Evolutionary conservation across 2,329 filamentous ascomycete species (phyloP).

Genomic region (Scedosporium apiospermum): DNA sequence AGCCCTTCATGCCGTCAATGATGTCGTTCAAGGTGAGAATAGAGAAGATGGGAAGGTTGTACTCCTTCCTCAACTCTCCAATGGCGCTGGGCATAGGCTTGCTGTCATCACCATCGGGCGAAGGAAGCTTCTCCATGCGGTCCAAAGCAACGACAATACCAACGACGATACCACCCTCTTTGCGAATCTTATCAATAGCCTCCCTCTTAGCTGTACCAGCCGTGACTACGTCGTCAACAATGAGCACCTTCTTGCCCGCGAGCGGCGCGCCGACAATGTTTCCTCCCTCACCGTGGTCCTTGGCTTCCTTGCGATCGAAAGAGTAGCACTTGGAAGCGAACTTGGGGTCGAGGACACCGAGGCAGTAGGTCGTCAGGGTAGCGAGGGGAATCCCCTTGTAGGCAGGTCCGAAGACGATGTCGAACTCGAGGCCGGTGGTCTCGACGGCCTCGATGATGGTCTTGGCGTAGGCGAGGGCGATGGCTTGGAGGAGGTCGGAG

Average conservation of each 20-base stretch:
- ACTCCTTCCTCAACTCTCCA: slow-evolving; percentile 75
- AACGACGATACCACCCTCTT: slow-evolving; percentile 73
- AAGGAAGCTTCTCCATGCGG: slow-evolving; percentile 71
- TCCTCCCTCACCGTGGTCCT: slow-evolving; percentile 91
- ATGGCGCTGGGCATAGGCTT: slow-evolving; percentile 70
- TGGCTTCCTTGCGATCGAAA: slow-evolving; percentile 94
- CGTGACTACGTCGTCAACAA: slow-evolving; percentile 95
- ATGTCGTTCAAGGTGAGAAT: slow-evolving; percentile 83
- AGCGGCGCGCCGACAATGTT: slow-evolving; percentile 82
- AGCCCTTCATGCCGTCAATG: slow-evolving; percentile 55
- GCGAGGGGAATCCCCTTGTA: slow-evolving; percentile 97
- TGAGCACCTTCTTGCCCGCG: slow-evolving; percentile 75
- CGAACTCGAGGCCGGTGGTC: slow-evolving; percentile 47
- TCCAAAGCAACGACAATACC: slow-evolving; percentile 87
- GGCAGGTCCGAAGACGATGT: slow-evolving; percentile 85
- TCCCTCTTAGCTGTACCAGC: slow-evolving; percentile 91
- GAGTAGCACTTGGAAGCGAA: slow-evolving; percentile 70
- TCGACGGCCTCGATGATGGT: slow-evolving; percentile 43
- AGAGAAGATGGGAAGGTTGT: slow-evolving; percentile 70
- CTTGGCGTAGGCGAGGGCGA: slow-evolving; percentile 72
- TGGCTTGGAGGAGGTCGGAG: slow-evolving; percentile 64
- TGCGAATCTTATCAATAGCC: slow-evolving; percentile 79
- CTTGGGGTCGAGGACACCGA: slow-evolving; percentile 59
- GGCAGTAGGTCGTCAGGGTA: slow-evolving; percentile 64
- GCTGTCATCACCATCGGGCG: slow-evolving; percentile 54